Evolutionary conservation across 305 asterid genomes (phyloP), one percentile per base, ranked within the genome.

Genomic region (Solanum hybrid): DNA sequence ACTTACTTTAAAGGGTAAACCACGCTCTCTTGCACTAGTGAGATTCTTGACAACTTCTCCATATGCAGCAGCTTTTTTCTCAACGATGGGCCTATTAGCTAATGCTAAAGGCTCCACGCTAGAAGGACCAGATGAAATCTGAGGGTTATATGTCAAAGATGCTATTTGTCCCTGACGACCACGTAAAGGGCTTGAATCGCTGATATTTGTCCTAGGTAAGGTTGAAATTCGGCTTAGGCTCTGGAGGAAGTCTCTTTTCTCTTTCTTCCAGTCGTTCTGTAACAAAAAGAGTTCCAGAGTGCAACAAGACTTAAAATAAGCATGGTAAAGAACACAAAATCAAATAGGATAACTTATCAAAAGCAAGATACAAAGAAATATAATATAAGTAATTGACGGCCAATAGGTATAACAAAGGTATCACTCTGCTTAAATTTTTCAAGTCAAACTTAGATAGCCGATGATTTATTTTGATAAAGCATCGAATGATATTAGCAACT

Each of bases 181-280:
- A 88, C 92, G 87, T 79, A 93, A 94, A 92, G 89, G 88, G 88
- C 92, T 90, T 64, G 94, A 93, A 66, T 94, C 96, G 32, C 88
- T 89, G 27, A 90, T 91, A 91, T 96, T 94, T 27, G 93, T 95
- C 92, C 96, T 95, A 38, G 99, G 99, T 90, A 97, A 94, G 87
- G 96, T 91, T 17, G 99, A 94, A 91, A 97, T 94, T 90, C 96
- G 95, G 93, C 94, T 95, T 37, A 96, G 93, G 92, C 98, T 96
- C 92, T 97, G 98, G 85, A 97, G 98, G 91, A 95, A 97, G 91
- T 95, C 98, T 91, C 98, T 92, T 79, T 95, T 96, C 78, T 96
- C 99, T 92, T 96, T 96, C 91, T 94, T 94, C 99, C 99, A 97
- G 91, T 97, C 99, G 91, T 96, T 98, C 99, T 97, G 78, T 88